Base-by-base conservation (phyloP, 2,329 filamentous ascomycete species). In the Passalora sequoiae region DNA sequence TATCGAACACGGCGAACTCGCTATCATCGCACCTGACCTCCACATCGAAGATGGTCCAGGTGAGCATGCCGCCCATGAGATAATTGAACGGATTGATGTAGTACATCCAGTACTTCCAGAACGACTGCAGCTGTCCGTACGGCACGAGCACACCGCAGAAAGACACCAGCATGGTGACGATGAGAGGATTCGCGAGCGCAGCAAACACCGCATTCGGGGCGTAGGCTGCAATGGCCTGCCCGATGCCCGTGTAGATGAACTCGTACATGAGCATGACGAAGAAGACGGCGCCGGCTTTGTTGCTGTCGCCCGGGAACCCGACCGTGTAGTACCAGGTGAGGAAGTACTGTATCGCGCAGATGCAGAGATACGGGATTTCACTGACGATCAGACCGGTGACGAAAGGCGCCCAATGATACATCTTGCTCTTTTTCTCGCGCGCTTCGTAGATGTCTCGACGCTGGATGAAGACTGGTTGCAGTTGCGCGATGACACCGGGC, bases 351-450 rank as follows among this genome's bases (percentile, higher is more conserved):
- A 85, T 65, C 6, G 75, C 80, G 3, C 80, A 78, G 13, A 86
- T 44, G 16, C 78, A 69, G 25, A 78, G 72, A 63, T 75, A 89
- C 0, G 83, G 83, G 1, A 88, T 71, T 62, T 89, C 85, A 33
- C 83, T 81, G 3, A 84, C 44, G 46, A 88, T 76, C 55, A 86
- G 84, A 55, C 81, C 76, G 1, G 83, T 68, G 60, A 86, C 75
- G 63, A 89, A 88, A 0, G 75, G 79, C 49, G 77, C 72, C 84
- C 84, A 89, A 1, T 81, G 84, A 66, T 89, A 89, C 1, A 80
- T 74, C 57, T 86, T 86, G 60, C 74, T 78, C 1, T 81, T 76
- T 24, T 76, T 71, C 58, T 81, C 77, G 38, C 77, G 75, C 3
- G 70, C 73, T 60, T 80, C 77, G 60, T 78, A 80, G 6, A 81